Conservation (phyloP, 495 filamentous ascomycete genomes). For the Immersiella caudata region DNA sequence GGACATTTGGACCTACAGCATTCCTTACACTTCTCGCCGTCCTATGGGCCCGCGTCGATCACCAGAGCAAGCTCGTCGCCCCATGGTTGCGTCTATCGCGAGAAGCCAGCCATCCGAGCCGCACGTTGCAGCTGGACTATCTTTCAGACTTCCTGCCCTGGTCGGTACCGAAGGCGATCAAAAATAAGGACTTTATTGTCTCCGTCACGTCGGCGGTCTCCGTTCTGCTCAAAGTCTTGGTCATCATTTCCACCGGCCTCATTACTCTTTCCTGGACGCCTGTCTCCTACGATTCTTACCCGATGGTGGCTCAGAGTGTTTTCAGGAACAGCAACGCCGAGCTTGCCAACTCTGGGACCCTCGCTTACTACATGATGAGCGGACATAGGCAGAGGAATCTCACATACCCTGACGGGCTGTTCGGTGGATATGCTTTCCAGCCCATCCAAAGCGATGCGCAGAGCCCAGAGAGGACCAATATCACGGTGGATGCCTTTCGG, state of each 20-base stretch:
- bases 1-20: constrained; percentile 41
- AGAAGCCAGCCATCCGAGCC: constrained; percentile 1
- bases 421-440: constrained; percentile 18
- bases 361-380: constrained; percentile 10
- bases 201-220: constrained; percentile 21
- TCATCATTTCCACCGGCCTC: constrained; percentile 28
- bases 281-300: constrained; percentile 1
- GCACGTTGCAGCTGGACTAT: constrained; percentile 18
- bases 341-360: neutral
- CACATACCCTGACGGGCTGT: constrained; percentile 12
- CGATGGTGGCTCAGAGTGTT: constrained; percentile 5
- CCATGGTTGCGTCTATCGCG: constrained; percentile 34
- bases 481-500: constrained; percentile 16
- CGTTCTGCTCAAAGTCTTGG: constrained; percentile 21
- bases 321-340: neutral
- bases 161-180: constrained; percentile 17
- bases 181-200: constrained; percentile 23
- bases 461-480: neutral
- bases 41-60: constrained; percentile 35
- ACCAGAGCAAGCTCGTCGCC: constrained; percentile 32
- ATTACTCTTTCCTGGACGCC: constrained; percentile 21
- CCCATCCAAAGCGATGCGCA: neutral
- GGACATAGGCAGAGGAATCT: constrained; percentile 11
- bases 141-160: constrained; percentile 17
- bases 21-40: constrained; percentile 32